Evolutionary conservation across 176 grass and related monocot species (phyloP).

Genomic region (Oropetium thomaeum): DNA sequence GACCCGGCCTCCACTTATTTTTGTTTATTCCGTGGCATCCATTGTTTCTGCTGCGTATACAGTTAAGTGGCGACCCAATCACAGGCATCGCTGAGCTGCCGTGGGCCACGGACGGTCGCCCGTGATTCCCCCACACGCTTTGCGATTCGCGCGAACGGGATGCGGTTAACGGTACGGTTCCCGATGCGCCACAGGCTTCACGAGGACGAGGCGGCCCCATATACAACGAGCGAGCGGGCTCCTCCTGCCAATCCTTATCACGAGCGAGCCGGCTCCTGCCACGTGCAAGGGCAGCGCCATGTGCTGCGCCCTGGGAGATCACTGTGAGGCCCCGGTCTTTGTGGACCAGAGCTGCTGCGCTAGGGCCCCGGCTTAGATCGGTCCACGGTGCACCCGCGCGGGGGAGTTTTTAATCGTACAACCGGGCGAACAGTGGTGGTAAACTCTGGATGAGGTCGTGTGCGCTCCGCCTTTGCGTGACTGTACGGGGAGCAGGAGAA

Average conservation of each 20-base stretch:
- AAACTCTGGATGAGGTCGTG: neutral
- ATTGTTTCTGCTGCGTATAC: conserved; percentile 31
- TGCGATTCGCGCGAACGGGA: conserved; percentile 29
- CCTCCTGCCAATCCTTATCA: conserved; percentile 42
- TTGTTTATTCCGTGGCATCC: conserved; percentile 25
- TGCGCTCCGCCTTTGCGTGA: conserved; percentile 40
- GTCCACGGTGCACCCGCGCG: conserved; percentile 28
- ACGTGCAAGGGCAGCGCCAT: conserved; percentile 53
- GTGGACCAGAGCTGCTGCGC: conserved; percentile 8
- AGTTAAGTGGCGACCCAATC: conserved; percentile 34
- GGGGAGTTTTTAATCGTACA: conserved; percentile 9
- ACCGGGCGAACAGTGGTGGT: neutral
- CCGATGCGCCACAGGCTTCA: conserved; percentile 44
- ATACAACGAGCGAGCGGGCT: conserved; percentile 29
- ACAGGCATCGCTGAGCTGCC: conserved; percentile 33
- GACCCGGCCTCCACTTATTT: conserved; percentile 39
- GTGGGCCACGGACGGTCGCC: conserved; percentile 40
- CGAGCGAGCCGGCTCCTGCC: conserved; percentile 21
- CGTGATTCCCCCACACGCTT: conserved; percentile 13
- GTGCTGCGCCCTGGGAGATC: conserved; percentile 21
- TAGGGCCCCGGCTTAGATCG: neutral
- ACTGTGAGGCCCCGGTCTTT: conserved; percentile 20
- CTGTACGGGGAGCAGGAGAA: conserved; percentile 20
- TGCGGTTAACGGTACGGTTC: conserved; percentile 1
- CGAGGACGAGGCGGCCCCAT: conserved; percentile 23